A percentile compares a stretch with the other conserved stretches of the same genome.
These are phyloP conservation scores for Dictyostelium capitatum DNA, from an alignment of 78 protist species.

Conservation along the genomic window DNA sequence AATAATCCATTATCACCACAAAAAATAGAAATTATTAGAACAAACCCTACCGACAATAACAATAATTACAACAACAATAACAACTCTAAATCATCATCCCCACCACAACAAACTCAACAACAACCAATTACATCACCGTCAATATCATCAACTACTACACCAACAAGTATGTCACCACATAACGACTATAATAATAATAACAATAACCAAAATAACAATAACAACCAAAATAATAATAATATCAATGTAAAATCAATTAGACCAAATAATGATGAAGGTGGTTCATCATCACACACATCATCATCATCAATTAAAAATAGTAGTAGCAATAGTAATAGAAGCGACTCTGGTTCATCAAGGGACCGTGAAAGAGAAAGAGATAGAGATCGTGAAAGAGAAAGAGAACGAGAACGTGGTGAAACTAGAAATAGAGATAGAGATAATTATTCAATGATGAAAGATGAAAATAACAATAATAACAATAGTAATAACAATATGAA, in stretches of 20 bases:
- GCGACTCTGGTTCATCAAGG: constrained; percentile 7
- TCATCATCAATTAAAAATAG: constrained; percentile 17
- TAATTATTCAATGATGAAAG: background rate
- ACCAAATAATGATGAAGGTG: background rate
- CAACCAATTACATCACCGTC: background rate
- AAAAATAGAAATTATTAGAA: background rate
- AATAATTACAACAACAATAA: background rate
- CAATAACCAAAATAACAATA: background rate
- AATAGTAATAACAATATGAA: background rate
- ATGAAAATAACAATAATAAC: background rate
- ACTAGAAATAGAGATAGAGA: background rate
- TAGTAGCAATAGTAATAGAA: background rate
- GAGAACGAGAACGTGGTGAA: constrained; percentile 25
- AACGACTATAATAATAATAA: background rate
- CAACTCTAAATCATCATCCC: background rate
- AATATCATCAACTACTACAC: constrained; percentile 30
- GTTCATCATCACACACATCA: constrained; percentile 19
- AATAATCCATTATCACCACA: constrained; percentile 15
- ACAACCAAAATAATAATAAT: background rate
- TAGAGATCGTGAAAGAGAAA: constrained; percentile 19
- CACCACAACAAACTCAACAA: constrained; percentile 13
- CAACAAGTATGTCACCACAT: constrained; percentile 42
- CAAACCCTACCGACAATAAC: background rate
- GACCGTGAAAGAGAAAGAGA: constrained; percentile 30
- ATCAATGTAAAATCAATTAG: background rate